Evolutionary conservation across 2,329 filamentous ascomycete species (phyloP).

Genomic region (Chalara sp.): DNA sequence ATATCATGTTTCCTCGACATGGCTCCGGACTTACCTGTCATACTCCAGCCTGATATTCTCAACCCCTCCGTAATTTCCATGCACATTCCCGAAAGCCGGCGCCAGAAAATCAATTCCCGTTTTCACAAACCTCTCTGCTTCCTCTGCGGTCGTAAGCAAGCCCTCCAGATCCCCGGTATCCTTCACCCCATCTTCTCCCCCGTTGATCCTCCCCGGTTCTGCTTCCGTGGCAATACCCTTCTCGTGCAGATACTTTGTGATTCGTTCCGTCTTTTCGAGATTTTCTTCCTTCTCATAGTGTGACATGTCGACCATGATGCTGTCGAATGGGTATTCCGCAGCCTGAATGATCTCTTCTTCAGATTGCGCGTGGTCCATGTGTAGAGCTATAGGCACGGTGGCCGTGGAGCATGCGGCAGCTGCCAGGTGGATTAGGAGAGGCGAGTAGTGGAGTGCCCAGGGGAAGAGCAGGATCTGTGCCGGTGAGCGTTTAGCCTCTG

Average conservation of each 20-base stretch:
- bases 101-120: slow-evolving; percentile 62
- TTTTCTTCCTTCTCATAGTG: slow-evolving; percentile 68
- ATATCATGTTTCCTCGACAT: background rate
- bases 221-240: slow-evolving; percentile 63
- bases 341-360: slow-evolving; percentile 50
- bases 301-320: slow-evolving; percentile 73
- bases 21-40: slow-evolving; percentile 32
- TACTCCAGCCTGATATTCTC: slow-evolving; percentile 36
- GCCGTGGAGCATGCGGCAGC: slow-evolving; percentile 47
- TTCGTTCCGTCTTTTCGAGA: slow-evolving; percentile 53
- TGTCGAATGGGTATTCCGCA: slow-evolving; percentile 55
- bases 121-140: slow-evolving; percentile 55
- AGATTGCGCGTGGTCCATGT: slow-evolving; percentile 62
- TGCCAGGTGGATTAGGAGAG: slow-evolving; percentile 45
- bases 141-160: slow-evolving; percentile 54
- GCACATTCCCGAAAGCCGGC: slow-evolving; percentile 62
- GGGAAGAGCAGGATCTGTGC: slow-evolving; percentile 67
- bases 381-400: slow-evolving; percentile 51
- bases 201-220: slow-evolving; percentile 65
- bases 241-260: slow-evolving; percentile 57
- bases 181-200: slow-evolving; percentile 67
- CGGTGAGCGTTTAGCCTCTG: slow-evolving; percentile 58
- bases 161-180: slow-evolving; percentile 58
- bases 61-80: slow-evolving; percentile 47
- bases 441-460: slow-evolving; percentile 60